phyloP scores from a whole-genome alignment of 495 filamentous ascomycete genomes.

The Talaromyces nanjingensis region DNA sequence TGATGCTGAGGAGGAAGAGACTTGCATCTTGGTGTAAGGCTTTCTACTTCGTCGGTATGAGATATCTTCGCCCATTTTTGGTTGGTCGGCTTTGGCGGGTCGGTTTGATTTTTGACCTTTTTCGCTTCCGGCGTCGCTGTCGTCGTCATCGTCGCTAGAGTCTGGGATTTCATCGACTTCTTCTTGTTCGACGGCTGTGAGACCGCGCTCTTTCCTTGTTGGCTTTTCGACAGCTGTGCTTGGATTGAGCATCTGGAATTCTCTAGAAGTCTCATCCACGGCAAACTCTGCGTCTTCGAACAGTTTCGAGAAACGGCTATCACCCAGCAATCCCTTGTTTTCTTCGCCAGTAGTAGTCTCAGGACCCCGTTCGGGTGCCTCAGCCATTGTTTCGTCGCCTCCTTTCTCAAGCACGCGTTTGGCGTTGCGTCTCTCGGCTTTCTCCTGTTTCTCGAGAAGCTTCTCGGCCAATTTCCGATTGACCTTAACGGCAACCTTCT shows the following conservation, averaged over 20 bases:
- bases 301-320: constrained; percentile 76
- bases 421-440: constrained; percentile 61
- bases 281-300: constrained; percentile 92
- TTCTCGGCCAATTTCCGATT: constrained; percentile 82
- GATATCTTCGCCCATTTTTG: constrained; percentile 15
- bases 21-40: constrained; percentile 50
- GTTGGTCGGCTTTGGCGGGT: constrained; percentile 12
- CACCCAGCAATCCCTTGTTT: constrained; percentile 58
- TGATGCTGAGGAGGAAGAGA: constrained; percentile 44
- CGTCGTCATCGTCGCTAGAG: constrained; percentile 36
- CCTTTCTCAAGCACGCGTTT: constrained; percentile 49
- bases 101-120: constrained; percentile 22
- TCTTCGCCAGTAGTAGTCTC: constrained; percentile 22
- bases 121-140: constrained; percentile 32
- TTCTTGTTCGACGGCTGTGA: constrained; percentile 65
- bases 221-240: constrained; percentile 49
- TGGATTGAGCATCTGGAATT: constrained; percentile 83
- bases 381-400: constrained; percentile 43
- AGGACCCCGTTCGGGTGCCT: constrained; percentile 20
- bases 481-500: constrained; percentile 86
- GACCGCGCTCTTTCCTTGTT: constrained; percentile 38
- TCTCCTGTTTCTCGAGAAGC: constrained; percentile 72
- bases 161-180: constrained; percentile 42
- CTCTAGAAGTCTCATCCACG: constrained; percentile 81
- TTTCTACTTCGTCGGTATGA: constrained; percentile 39